Evolutionary conservation across 352 stramenopile genomes (phyloP).

Genomic region (Phytophthora pluvialis): DNA sequence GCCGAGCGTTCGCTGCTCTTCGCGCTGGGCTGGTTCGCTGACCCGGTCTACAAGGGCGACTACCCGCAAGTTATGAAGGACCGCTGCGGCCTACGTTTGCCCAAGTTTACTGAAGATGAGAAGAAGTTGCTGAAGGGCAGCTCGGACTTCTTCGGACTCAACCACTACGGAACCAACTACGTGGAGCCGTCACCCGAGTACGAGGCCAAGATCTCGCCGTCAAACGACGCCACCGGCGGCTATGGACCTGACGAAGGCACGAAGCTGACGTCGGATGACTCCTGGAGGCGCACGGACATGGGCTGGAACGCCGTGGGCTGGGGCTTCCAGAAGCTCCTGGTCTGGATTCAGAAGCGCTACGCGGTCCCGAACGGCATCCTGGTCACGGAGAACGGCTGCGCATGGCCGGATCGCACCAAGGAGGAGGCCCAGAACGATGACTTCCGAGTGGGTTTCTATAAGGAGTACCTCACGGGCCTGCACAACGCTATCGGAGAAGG

Average conservation of each 20-base stretch:
- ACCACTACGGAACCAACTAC: constrained; percentile 92
- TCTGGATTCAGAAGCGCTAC: constrained; percentile 92
- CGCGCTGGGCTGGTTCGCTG: constrained; percentile 91
- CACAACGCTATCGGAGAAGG: constrained; percentile 49
- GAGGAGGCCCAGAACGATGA: constrained; percentile 81
- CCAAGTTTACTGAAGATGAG: constrained; percentile 89
- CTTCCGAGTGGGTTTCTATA: constrained; percentile 80
- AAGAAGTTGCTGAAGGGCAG: constrained; percentile 80
- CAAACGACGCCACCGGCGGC: constrained; percentile 39
- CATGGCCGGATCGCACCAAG: constrained; percentile 69
- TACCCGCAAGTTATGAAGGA: constrained; percentile 94
- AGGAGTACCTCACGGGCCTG: constrained; percentile 83
- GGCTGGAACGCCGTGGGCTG: constrained; percentile 78
- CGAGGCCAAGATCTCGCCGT: constrained; percentile 40
- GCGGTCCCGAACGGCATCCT: constrained; percentile 68
- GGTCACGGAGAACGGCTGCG: constrained; percentile 94
- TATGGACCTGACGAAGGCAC: constrained; percentile 49
- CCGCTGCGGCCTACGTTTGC: constrained; percentile 82
- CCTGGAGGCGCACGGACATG: constrained; percentile 83
- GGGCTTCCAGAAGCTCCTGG: constrained; percentile 88
- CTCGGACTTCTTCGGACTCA: constrained; percentile 95
- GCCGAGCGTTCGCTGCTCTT: constrained; percentile 88
- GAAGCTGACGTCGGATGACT: constrained; percentile 49
- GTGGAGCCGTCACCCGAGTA: constrained; percentile 50
- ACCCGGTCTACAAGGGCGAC: constrained; percentile 93